A percentile compares a stretch with the other conserved stretches of the same genome.
Conservation (phyloP, 495 filamentous ascomycete genomes). For the Pyronema omphalodes region DNA sequence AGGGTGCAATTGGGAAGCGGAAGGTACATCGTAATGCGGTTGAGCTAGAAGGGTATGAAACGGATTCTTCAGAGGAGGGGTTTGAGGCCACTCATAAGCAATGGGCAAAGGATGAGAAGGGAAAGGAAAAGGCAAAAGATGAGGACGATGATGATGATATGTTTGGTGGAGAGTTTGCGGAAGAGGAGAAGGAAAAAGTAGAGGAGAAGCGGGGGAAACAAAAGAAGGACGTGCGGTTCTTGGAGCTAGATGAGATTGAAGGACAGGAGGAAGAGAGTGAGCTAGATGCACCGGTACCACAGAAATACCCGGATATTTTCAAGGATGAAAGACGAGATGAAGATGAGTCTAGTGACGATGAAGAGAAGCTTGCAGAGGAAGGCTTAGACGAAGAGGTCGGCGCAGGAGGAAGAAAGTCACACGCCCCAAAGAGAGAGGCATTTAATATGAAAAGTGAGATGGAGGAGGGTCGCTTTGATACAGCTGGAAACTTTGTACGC, state of each 20-base stretch:
- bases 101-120: constrained; percentile 30
- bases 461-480: constrained; percentile 86
- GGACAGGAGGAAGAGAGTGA: constrained; percentile 47
- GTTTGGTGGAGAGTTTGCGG: constrained; percentile 65
- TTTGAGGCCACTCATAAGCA: constrained; percentile 39
- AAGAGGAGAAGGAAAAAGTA: constrained; percentile 33
- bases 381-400: constrained; percentile 60
- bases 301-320: constrained; percentile 1
- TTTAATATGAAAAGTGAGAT: constrained; percentile 87
- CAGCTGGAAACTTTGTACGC: constrained; percentile 75
- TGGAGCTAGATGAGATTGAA: constrained; percentile 59
- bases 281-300: not conserved
- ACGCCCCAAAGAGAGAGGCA: constrained; percentile 87
- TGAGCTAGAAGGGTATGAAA: constrained; percentile 92
- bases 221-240: constrained; percentile 61
- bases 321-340: constrained; percentile 27
- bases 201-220: constrained; percentile 40
- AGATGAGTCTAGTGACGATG: constrained; percentile 27
- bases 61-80: constrained; percentile 81
- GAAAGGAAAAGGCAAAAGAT: constrained; percentile 35
- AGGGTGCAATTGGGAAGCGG: constrained; percentile 64
- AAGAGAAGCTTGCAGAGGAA: constrained; percentile 54
- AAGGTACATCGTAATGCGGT: constrained; percentile 77
- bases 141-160: constrained; percentile 70
- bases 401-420: constrained; percentile 72